Base-by-base conservation (phyloP, 1,284 basidiomycete genomes). In the Xerocomus nothofagi region DNA sequence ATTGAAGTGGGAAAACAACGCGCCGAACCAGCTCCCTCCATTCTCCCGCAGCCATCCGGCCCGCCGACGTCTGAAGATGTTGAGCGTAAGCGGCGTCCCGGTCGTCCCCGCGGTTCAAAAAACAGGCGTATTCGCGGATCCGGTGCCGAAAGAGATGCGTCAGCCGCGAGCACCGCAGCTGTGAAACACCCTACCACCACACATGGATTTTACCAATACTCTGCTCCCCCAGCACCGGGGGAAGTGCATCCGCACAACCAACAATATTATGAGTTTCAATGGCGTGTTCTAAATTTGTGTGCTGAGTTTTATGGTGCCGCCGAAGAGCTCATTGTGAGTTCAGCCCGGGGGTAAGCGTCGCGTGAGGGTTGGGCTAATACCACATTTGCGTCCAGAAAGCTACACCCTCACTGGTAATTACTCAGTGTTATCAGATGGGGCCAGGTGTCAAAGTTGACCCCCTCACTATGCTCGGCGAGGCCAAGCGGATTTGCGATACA, bases 221-320 rank as follows among this genome's bases (percentile, higher is more conserved):
- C 67, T 32, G 50, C 67, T 58, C 53, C 61, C 52, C 43, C 61
- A 55, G 46, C 59, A 55, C 53, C 58, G 56, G 52, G 65, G 65
- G 76, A 85, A 55, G 75, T 82, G 31, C 78, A 79, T 55, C 68
- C 83, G 8, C 79, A 83, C 59, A 86, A 87, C 61, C 83, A 88
- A 56, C 81, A 84, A 59, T 89, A 88, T 66, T 86, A 88, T 63
- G 86, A 90, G 62, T 91, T 91, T 59, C 87, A 90, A 63, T 91
- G 88, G 87, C 79, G 86, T 44, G 81, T 89, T 34, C 68, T 91
- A 47, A 88, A 88, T 61, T 71, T 91, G 32, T 91, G 88, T 66
- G 81, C 84, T 2, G 88, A 90, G 62, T 91, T 91, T 63, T 91
- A 90, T 69, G 84, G 82, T 30, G 87, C 88, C 7, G 88, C 88